Evolutionary conservation across 441 rosid species (phyloP), one percentile per base, ranked within the genome.

Genomic region (Syzygium malaccense): DNA sequence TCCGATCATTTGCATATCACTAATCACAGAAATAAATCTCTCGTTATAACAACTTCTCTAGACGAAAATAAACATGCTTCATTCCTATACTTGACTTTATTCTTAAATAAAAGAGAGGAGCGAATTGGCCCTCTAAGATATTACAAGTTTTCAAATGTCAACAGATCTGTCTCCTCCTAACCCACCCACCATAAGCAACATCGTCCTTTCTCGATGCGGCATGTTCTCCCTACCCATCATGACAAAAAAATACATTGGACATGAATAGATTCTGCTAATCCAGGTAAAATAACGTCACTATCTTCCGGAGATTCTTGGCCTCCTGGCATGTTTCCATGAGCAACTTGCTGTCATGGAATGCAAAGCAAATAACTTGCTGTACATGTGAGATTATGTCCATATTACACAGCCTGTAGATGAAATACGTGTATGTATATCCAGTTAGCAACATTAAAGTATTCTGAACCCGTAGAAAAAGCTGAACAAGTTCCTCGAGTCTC

Each of bases 271-370:
- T 79, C 84, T 68, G 90, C 91, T 93, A 96, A 91, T 98, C 99
- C 91, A 98, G 94, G 93, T 96, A 98, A 90, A 96, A 98, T 88
- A 97, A 94, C 9, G 99, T 95, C 85, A 96, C 99, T 28, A 96
- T 96, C 92, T 98, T 98, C 90, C 98, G 91, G 45, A 98, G 95
- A 83, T 92, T 96, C 92, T 97, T 96, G 30, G 99, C 99, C 93
- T 98, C 99, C 92, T 95, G 98, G 88, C 99, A 98, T 56, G 98
- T 98, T 89, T 98, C 99, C 99, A 98, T 95, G 14, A 98, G 95
- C 92, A 98, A 90, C 92, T 90, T 94, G 94, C 99, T 98, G 87
- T 98, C 99, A 85, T 98, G 99, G 92, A 98, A 98, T 3, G 98
- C 99, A 48, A 98, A 96, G 94, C 99, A 98, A 55, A 97, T 98